Percentiles rank a stretch among this genome's conserved stretches.
Conservation (phyloP, 1,284 basidiomycete species). For the Irpex rosettiformis region DNA sequence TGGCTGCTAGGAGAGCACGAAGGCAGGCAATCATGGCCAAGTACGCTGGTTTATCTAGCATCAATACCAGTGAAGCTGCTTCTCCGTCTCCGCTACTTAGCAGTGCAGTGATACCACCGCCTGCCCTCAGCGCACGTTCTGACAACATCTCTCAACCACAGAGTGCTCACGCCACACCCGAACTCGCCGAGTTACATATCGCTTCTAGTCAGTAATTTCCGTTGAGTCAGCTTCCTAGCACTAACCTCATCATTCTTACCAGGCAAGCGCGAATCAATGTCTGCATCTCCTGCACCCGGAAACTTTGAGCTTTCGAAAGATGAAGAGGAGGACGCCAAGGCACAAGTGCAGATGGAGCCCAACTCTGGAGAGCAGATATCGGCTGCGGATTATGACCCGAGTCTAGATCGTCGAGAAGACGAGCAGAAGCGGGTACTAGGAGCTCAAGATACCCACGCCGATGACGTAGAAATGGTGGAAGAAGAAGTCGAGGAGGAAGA, state of each 20-base stretch:
- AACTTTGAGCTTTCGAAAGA: constrained; percentile 62
- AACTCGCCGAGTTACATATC: constrained; percentile 14
- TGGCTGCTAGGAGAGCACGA: constrained; percentile 77
- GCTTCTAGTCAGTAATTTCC: constrained; percentile 11
- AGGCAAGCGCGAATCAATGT: constrained; percentile 50
- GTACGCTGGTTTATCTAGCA: constrained; percentile 54
- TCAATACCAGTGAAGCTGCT: constrained; percentile 12
- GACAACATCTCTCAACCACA: constrained; percentile 51
- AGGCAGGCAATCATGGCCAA: constrained; percentile 86
- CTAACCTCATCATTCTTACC: constrained; percentile 2
- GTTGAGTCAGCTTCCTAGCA: background rate
- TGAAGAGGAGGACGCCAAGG: constrained; percentile 41
- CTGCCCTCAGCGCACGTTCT: constrained; percentile 53
- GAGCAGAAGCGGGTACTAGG: constrained; percentile 62
- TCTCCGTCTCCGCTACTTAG: constrained; percentile 59
- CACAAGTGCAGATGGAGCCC: constrained; percentile 39
- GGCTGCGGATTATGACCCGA: constrained; percentile 93
- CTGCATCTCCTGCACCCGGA: constrained; percentile 51
- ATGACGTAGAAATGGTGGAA: constrained; percentile 45
- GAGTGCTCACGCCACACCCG: constrained; percentile 38
- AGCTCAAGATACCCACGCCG: constrained; percentile 23
- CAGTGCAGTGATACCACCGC: constrained; percentile 72
- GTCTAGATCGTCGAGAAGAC: constrained; percentile 78
- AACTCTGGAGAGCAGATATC: constrained; percentile 69
- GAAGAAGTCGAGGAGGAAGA: constrained; percentile 48